These are phyloP conservation scores for Phytophthora brassicae DNA, from an alignment of 352 stramenopile species.

Conservation along the genomic window DNA sequence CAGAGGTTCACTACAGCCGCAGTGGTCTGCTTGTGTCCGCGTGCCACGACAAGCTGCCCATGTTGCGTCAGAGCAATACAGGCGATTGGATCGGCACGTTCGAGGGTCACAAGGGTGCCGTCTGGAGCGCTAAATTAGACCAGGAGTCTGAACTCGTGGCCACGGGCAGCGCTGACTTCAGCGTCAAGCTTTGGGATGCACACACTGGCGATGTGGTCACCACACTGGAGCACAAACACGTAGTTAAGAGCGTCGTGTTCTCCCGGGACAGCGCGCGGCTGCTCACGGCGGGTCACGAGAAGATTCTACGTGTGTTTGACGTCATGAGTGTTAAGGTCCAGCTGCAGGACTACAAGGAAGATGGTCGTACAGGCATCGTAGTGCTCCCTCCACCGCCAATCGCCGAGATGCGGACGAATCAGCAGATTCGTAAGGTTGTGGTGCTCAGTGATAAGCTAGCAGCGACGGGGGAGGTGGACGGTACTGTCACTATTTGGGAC, in stretches of 20 bases:
- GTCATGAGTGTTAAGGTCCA: conserved; percentile 63
- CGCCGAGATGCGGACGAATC: conserved; percentile 53
- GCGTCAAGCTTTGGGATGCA: conserved; percentile 96
- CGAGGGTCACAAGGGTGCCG: conserved; percentile 95
- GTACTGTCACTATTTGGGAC: conserved; percentile 72
- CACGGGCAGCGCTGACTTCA: conserved; percentile 95
- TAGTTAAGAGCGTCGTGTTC: conserved; percentile 97
- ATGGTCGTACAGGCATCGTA: conserved; percentile 66
- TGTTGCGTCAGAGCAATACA: conserved; percentile 79
- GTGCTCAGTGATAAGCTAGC: conserved; percentile 54
- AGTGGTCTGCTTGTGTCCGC: conserved; percentile 79
- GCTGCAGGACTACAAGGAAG: conserved; percentile 51
- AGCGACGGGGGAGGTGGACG: conserved; percentile 75
- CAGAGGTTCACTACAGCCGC: conserved; percentile 75
- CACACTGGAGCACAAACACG: conserved; percentile 95
- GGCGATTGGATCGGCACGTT: conserved; percentile 98
- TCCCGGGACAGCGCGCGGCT: conserved; percentile 81
- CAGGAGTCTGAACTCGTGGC: conserved; percentile 74
- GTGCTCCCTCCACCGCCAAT: conserved; percentile 46
- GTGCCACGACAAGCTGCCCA: conserved; percentile 88
- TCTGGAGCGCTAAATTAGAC: conserved; percentile 93
- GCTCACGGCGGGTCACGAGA: conserved; percentile 94
- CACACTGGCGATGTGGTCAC: conserved; percentile 93
- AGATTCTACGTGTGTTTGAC: conserved; percentile 93
- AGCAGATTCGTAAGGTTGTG: conserved; percentile 83